These are phyloP conservation scores for Chlorella variabilis DNA, from an alignment of 163 green algal genomes.

Conservation along the genomic window DNA sequence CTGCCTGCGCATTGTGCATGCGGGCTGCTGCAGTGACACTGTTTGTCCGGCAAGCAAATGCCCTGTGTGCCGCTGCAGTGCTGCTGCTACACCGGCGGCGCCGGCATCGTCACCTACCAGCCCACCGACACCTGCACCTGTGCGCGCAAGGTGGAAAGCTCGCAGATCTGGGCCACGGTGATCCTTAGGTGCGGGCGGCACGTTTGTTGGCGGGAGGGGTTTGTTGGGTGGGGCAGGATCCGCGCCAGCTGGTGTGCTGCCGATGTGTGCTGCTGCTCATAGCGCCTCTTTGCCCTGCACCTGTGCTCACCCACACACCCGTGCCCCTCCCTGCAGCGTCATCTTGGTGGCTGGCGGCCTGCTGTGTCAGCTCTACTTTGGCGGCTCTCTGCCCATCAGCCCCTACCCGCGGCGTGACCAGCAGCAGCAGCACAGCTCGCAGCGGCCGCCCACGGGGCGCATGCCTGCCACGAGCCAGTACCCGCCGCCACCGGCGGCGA, in stretches of 20 bases:
- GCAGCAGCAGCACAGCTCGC: not conserved
- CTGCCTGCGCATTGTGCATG: no score
- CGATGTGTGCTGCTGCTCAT: no score
- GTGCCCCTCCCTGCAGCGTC: not conserved
- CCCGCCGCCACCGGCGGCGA: no score
- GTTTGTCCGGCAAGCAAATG: no score
- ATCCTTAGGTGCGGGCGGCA: slow-evolving; percentile 17
- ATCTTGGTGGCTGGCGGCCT: slow-evolving; percentile 8
- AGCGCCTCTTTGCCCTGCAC: not conserved
- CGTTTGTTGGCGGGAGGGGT: not conserved
- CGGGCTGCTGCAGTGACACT: no score
- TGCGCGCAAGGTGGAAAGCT: not conserved
- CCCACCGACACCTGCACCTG: slow-evolving; percentile 25
- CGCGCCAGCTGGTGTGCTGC: no score
- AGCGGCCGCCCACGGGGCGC: not conserved
- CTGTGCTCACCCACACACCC: not conserved
- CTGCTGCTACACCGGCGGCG: slow-evolving; percentile 28
- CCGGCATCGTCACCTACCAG: slow-evolving; percentile 6
- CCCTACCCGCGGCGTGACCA: not conserved
- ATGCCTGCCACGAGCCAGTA: not conserved
- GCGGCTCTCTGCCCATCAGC: slow-evolving; percentile 1
- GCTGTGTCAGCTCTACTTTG: slow-evolving; percentile 25
- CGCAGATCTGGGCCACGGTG: slow-evolving; percentile 17
- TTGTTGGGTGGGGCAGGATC: no score
- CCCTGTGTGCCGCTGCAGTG: not conserved